Percentiles rank a stretch among this genome's conserved stretches.
Evolutionary conservation across 495 filamentous ascomycete genomes (phyloP).

Genomic region (Daldinia concentrica): DNA sequence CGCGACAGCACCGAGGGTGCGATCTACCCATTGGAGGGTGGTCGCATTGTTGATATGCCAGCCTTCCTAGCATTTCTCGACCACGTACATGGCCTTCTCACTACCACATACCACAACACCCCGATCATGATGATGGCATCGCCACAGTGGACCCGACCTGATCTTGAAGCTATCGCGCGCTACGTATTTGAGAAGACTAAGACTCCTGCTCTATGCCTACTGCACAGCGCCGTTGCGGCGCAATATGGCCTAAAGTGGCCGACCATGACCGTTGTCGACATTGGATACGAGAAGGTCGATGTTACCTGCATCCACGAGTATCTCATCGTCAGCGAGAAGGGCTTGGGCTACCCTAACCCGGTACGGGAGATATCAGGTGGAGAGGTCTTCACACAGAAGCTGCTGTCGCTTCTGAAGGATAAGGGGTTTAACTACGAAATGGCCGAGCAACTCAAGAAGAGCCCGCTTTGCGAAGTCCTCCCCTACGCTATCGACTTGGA

Average conservation of each 20-base stretch:
- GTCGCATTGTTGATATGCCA: slow-evolving; percentile 86
- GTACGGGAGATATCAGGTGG: slow-evolving; percentile 78
- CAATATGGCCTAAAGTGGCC: slow-evolving; percentile 82
- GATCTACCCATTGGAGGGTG: slow-evolving; percentile 81
- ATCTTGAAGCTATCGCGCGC: slow-evolving; percentile 82
- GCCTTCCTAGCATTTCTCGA: slow-evolving; percentile 91
- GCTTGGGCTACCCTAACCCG: slow-evolving; percentile 57
- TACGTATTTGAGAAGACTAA: slow-evolving; percentile 98
- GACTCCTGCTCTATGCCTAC: slow-evolving; percentile 84
- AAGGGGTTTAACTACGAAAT: slow-evolving; percentile 84
- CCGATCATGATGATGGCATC: slow-evolving; percentile 88
- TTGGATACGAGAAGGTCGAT: slow-evolving; percentile 90
- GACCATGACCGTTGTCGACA: slow-evolving; percentile 84
- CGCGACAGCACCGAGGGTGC: slow-evolving; percentile 86
- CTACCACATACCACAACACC: slow-evolving; percentile 87
- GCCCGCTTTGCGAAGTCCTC: slow-evolving; percentile 86
- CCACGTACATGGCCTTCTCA: slow-evolving; percentile 86
- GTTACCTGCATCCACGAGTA: slow-evolving; percentile 88
- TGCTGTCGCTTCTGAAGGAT: slow-evolving; percentile 71
- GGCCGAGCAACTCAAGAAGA: slow-evolving; percentile 95
- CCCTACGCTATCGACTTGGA: slow-evolving; percentile 68
- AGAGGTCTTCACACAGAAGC: slow-evolving; percentile 83
- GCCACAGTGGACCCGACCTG: slow-evolving; percentile 83
- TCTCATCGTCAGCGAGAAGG: slow-evolving; percentile 59
- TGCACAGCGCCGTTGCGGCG: slow-evolving; percentile 84